Evolutionary conservation across 345 rosid species (phyloP), one percentile per base, ranked within the genome.

Genomic region (Pugionium cornutum): DNA sequence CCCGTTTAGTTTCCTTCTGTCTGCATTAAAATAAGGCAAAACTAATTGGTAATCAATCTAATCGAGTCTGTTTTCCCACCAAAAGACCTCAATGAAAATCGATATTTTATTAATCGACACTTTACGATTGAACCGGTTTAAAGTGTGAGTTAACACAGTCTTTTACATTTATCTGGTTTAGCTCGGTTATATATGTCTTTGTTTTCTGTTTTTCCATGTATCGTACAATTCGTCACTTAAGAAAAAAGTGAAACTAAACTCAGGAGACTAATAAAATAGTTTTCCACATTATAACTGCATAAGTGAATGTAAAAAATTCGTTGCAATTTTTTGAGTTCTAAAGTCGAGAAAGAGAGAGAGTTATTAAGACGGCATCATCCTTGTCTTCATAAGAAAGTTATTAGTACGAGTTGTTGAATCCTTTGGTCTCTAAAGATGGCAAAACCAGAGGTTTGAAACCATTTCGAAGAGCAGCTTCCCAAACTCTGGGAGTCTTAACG

Each of bases 381-480:
- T 47, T 26, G 51, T 3, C 31, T 9, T 27, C 27, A 27, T 25
- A 27, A 27, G 3, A 4, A 53, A 6, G 5, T 9, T 8, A 41
- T 11, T 33, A 30, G 32, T 25, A 9, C 7, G 32, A 51, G 25
- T 11, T 52, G 26, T 35, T 7, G 35, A 57, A 48, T 4, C 56
- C 41, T 1, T 43, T 69, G 49, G 52, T 68, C 45, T 59, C 26
- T 18, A 35, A 11, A 53, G 62, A 70, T 30, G 80, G 79, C 39
- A 37, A 29, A 26, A 28, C 25, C 3, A 86, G 53, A 68, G 87
- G 87, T 29, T 60, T 56, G 69, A 86, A 89, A 43, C 92, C 91
- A 67, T 77, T 83, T 2, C 53, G 73, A 35, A 89, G 82, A 63
- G 77, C 54, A 7, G 87, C 86, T 72, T 89, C 65, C 92, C 89